A percentile compares a stretch with the other conserved stretches of the same genome.
phyloP scores from a whole-genome alignment of 805 yeast species.

The Saccharomycopsis sp. region DNA sequence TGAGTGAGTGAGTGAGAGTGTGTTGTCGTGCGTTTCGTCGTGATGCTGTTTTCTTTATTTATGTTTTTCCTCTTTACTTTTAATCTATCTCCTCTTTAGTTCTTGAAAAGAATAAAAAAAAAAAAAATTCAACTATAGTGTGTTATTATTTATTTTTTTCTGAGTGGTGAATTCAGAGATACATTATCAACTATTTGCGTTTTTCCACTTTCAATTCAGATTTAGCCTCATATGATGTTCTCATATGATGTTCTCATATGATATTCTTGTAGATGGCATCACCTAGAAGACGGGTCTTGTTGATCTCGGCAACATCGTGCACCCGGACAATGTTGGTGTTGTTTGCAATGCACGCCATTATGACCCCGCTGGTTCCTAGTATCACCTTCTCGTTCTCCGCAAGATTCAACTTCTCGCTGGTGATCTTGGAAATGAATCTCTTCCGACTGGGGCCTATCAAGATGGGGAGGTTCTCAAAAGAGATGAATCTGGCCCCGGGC shows the following conservation, averaged over 20 bases:
- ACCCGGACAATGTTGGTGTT: slow-evolving; percentile 79
- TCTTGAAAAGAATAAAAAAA: too few species aligned
- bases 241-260: too few species aligned
- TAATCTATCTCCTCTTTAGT: too few species aligned
- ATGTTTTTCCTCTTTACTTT: too few species aligned
- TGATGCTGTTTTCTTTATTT: too few species aligned
- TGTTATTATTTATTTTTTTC: too few species aligned
- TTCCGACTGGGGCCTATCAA: slow-evolving; percentile 86
- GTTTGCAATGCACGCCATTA: slow-evolving; percentile 63
- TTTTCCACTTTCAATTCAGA: too few species aligned
- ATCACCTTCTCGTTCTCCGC: slow-evolving; percentile 39
- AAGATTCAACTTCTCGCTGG: slow-evolving; percentile 44
- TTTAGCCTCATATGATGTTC: too few species aligned
- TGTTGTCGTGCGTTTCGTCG: too few species aligned
- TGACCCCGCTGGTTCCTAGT: slow-evolving; percentile 67
- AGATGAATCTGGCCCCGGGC: slow-evolving; percentile 22
- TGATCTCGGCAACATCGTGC: slow-evolving; percentile 58
- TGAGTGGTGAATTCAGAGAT: too few species aligned
- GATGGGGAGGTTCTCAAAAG: slow-evolving; percentile 49
- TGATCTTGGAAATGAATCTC: slow-evolving; percentile 69
- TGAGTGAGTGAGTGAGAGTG: too few species aligned
- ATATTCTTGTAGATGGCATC: slow-evolving; percentile 58
- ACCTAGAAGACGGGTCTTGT: slow-evolving; percentile 48
- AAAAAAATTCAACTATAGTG: neutral
- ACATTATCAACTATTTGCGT: too few species aligned